These are phyloP conservation scores for Kazachstania sp. DNA, from an alignment of 1,139 yeast species.

Conservation along the genomic window DNA sequence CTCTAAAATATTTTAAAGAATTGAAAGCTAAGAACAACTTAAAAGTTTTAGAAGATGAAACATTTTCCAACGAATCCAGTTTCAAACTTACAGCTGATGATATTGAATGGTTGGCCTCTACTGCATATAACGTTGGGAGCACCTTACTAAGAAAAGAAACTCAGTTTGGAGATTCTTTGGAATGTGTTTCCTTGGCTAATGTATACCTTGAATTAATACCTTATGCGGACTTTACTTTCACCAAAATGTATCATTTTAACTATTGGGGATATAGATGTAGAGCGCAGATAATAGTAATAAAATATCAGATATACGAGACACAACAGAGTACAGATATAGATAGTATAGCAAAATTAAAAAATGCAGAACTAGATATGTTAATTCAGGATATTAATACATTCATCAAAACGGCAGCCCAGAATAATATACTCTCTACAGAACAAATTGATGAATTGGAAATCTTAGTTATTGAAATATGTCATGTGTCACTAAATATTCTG, in stretches of 20 bases:
- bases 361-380: background rate
- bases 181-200: slow-evolving; percentile 8
- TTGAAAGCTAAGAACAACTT: slow-evolving; percentile 4
- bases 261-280: slow-evolving; percentile 17
- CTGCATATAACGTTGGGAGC: slow-evolving; percentile 18
- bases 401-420: background rate
- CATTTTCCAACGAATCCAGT: background rate
- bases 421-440: background rate
- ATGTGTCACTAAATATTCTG: background rate
- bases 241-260: slow-evolving; percentile 14
- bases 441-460: background rate
- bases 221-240: slow-evolving; percentile 12
- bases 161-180: background rate
- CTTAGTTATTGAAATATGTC: background rate
- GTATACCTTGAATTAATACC: slow-evolving; percentile 17
- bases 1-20: slow-evolving; percentile 9
- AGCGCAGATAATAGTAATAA: background rate
- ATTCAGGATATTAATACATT: background rate
- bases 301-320: background rate
- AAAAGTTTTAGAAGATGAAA: background rate
- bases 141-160: slow-evolving; percentile 6
- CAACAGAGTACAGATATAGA: too few relatives aligned
- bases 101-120: slow-evolving; percentile 27
- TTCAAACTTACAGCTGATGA: slow-evolving; percentile 16
- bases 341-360: background rate